phyloP scores from a whole-genome alignment of 305 asterid genomes.

The Rubia peregrina region DNA sequence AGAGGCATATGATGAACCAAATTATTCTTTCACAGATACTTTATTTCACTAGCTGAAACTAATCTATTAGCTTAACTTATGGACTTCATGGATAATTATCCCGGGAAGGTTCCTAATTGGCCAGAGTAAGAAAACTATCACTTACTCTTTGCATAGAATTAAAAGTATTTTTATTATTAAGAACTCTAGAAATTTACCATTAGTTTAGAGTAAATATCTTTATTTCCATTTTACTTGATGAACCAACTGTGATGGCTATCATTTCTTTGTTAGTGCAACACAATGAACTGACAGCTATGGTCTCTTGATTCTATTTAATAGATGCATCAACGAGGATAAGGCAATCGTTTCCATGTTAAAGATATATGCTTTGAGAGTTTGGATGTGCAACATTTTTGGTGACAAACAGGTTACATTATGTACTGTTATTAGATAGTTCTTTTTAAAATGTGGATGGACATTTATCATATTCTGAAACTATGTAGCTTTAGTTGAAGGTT shows the following conservation, averaged over 20 bases:
- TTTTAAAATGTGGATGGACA: background rate
- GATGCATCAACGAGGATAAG: conserved; percentile 57
- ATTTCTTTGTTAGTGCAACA: background rate
- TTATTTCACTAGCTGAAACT: conserved; percentile 93
- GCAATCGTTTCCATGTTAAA: conserved; percentile 86
- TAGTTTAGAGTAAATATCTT: background rate
- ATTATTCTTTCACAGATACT: conserved; percentile 86
- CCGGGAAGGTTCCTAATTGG: conserved; percentile 50
- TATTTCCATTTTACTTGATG: background rate
- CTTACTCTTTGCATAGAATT: background rate
- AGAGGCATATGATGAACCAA: conserved; percentile 92
- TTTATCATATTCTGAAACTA: background rate
- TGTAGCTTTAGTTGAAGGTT: background rate
- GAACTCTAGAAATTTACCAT: background rate
- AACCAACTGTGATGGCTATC: background rate
- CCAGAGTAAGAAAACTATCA: conserved; percentile 93
- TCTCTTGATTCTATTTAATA: conserved; percentile 12
- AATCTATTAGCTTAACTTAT: conserved; percentile 95
- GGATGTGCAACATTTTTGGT: conserved; percentile 93
- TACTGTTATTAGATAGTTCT: background rate
- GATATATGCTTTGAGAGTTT: conserved; percentile 88
- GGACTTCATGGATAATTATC: conserved; percentile 84
- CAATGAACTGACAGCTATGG: conserved; percentile 1
- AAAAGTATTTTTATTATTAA: background rate
- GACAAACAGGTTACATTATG: conserved; percentile 79